Evolutionary conservation across 495 filamentous ascomycete genomes (phyloP).

Genomic region (Filosporella fistucella): DNA sequence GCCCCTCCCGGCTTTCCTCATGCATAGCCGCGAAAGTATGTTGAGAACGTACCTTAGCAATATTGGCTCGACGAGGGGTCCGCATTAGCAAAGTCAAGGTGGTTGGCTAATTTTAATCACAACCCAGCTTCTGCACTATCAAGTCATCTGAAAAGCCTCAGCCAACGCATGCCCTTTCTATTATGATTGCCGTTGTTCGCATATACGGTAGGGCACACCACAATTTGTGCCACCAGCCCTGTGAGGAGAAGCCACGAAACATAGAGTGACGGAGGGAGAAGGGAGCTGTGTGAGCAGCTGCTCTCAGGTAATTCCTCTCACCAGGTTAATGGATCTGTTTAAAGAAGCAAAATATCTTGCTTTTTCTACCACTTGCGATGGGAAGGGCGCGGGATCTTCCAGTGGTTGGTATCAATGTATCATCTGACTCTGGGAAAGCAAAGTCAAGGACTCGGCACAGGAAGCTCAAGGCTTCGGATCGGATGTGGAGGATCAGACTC

Average conservation of each 20-base stretch:
- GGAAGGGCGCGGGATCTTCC: slow-evolving; percentile 1
- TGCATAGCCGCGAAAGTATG: no score
- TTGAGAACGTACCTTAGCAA: no score
- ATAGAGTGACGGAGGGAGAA: not conserved
- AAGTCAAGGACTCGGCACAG: not conserved
- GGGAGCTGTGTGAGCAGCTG: slow-evolving; percentile 4
- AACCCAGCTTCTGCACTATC: not conserved
- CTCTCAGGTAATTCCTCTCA: slow-evolving; percentile 5
- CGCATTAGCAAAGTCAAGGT: no score
- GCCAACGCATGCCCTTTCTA: slow-evolving; percentile 2
- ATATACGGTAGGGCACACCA: slow-evolving; percentile 6
- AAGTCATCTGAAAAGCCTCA: slow-evolving; percentile 3
- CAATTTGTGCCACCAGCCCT: not conserved
- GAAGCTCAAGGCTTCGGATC: not conserved
- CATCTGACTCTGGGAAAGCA: slow-evolving; percentile 8
- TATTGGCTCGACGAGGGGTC: no score
- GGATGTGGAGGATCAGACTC: slow-evolving; percentile 6
- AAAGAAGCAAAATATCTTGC: not conserved
- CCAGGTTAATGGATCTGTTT: slow-evolving; percentile 2
- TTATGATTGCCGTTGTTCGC: slow-evolving; percentile 6
- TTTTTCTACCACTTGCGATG: not conserved
- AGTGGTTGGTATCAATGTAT: not conserved
- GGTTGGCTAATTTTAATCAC: slow-evolving; percentile 6
- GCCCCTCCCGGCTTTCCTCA: no score
- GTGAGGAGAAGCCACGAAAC: not conserved